Evolutionary conservation across 1,284 basidiomycete species (phyloP), one percentile per base, ranked within the genome.

Genomic region (Cutaneotrichosporon curvatum): DNA sequence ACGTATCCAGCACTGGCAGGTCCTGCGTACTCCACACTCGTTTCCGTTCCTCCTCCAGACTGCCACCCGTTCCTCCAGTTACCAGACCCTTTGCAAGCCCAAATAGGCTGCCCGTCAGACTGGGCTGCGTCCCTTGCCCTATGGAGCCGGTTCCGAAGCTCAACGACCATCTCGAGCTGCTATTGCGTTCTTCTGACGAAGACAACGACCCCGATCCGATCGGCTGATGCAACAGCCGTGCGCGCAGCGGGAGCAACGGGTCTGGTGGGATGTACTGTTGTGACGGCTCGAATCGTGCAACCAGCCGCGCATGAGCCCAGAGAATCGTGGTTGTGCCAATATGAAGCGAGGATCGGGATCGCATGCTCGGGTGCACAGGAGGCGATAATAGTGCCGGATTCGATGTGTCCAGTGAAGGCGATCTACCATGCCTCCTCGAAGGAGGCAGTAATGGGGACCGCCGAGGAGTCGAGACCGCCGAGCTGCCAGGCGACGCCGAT

Each of bases 211-310:
- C 71, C 1, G 71, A 71, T 4, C 72, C 72, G 22, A 73, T 56
- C 0, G 71, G 71, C 45, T 70, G 68, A 41, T 71, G 70, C 2
- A 73, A 58, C 14, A 73, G 51, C 15, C 61, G 48, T 4, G 67
- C 60, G 9, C 68, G 62, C 2, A 73, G 64, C 1, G 72, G 70
- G 16, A 73, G 54, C 33, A 73, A 52, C 0, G 72, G 70, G 37
- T 73, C 72, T 16, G 72, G 71, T 0, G 72, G 72, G 35, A 73
- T 71, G 43, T 72, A 65, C 4, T 61, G 48, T 19, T 62, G 58
- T 0, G 71, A 69, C 21, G 72, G 72, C 18, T 70, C 63, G 35
- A 73, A 69, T 3, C 61, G 62, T 1, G 64, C 70, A 8, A 63
- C 53, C 3, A 73, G 57, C 1, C 64, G 65, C 7, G 68, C 66